Evolutionary conservation across 2,329 filamentous ascomycete genomes (phyloP).

Genomic region (Colletotrichum destructivum): DNA sequence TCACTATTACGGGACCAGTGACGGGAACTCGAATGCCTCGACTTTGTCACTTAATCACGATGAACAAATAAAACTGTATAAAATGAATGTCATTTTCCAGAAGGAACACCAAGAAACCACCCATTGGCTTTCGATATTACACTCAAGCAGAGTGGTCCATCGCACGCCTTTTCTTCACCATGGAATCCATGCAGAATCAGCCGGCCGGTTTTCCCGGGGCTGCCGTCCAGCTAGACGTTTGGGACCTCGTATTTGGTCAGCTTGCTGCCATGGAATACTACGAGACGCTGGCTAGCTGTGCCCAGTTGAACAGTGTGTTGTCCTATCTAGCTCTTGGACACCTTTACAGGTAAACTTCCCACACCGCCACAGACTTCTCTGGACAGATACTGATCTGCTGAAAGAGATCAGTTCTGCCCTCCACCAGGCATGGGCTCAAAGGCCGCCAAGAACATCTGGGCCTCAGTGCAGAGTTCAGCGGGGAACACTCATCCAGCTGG

Average conservation of each 20-base stretch:
- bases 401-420: neutral
- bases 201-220: neutral
- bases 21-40: no score
- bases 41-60: neutral
- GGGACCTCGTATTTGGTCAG: constrained; percentile 5
- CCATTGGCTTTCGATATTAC: neutral
- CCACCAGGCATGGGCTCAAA: neutral
- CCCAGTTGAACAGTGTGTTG: neutral
- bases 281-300: constrained; percentile 13
- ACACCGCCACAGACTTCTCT: neutral
- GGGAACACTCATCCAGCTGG: neutral
- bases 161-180: neutral
- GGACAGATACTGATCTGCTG: neutral
- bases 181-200: neutral
- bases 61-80: no score
- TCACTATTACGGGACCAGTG: neutral
- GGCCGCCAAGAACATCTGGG: neutral
- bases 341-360: constrained; percentile 14
- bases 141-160: no score
- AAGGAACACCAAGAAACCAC: neutral
- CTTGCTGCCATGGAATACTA: neutral
- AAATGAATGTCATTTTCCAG: no score
- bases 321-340: neutral
- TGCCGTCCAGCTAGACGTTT: neutral
- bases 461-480: neutral